These are phyloP conservation scores for Pseudozyma pruni DNA, from an alignment of 1,284 basidiomycete species.

Conservation along the genomic window DNA sequence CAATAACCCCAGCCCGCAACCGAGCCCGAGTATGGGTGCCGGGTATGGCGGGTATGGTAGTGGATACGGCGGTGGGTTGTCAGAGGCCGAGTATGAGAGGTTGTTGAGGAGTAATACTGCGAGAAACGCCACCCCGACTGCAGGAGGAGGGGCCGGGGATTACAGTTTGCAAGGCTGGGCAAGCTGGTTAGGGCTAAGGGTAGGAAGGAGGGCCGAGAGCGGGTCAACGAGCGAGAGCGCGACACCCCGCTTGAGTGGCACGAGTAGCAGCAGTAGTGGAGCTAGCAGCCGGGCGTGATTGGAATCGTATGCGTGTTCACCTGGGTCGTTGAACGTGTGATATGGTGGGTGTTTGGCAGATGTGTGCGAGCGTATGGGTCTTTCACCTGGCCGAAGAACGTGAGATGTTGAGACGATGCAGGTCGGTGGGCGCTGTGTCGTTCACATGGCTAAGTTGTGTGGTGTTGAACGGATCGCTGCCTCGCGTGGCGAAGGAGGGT, in stretches of 20 bases:
- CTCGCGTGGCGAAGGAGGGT: too few species aligned
- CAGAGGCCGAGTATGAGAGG: constrained; percentile 47
- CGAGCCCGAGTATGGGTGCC: constrained; percentile 14
- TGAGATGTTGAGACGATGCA: too few species aligned
- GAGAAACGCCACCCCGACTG: constrained; percentile 8
- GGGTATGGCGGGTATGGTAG: constrained; percentile 25
- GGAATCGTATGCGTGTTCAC: too few species aligned
- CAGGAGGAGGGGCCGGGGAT: constrained; percentile 1
- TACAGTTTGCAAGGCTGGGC: constrained; percentile 42
- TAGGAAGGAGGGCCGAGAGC: not conserved
- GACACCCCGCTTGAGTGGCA: too few species aligned
- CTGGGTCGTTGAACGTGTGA: too few species aligned
- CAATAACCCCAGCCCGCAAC: constrained; percentile 35
- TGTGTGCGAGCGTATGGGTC: too few species aligned
- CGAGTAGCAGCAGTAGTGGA: not conserved
- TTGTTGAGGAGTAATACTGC: constrained; percentile 41
- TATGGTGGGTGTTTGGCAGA: too few species aligned
- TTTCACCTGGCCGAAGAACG: too few species aligned
- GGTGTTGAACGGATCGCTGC: too few species aligned
- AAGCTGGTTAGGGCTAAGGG: constrained; percentile 27
- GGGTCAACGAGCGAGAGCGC: not conserved
- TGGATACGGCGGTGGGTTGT: constrained; percentile 32
- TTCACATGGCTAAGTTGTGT: too few species aligned
- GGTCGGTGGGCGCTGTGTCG: too few species aligned
- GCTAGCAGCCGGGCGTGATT: too few species aligned